A percentile compares a stretch with the other conserved stretches of the same genome.
Evolutionary conservation across 345 rosid genomes (phyloP).

Genomic region (Draba incana): DNA sequence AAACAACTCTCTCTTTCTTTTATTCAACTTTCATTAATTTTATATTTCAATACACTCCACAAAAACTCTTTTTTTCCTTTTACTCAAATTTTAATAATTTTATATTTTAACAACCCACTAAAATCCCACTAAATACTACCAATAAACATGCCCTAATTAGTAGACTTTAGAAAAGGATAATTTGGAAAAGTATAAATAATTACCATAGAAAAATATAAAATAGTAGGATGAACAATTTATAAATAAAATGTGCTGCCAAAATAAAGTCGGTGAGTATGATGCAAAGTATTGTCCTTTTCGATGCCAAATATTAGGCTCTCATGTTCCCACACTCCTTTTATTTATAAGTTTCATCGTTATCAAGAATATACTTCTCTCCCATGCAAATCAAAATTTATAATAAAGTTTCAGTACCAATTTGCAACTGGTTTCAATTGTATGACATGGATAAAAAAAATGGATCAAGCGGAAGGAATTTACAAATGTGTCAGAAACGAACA

Average conservation of each 20-base stretch:
- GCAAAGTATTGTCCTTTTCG: conserved; percentile 46
- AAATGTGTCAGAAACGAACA: no score
- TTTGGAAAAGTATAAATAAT: background rate
- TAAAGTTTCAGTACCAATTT: background rate
- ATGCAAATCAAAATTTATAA: background rate
- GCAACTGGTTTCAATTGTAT: background rate
- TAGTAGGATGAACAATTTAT: background rate
- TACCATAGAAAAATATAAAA: conserved; percentile 12
- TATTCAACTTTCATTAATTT: no score
- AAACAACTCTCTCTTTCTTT: no score
- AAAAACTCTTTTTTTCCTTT: no score
- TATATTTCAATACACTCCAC: no score
- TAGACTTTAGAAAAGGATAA: background rate
- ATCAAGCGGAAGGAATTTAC: background rate
- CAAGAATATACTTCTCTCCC: conserved; percentile 32
- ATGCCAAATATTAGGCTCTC: conserved; percentile 30
- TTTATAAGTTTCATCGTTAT: conserved; percentile 25
- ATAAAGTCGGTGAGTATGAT: conserved; percentile 43
- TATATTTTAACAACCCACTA: no score
- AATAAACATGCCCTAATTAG: no score
- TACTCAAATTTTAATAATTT: no score
- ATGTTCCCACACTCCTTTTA: conserved; percentile 23
- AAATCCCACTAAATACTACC: no score
- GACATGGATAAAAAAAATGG: background rate
- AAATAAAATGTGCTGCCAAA: background rate